These are phyloP conservation scores for Tetrahymena elliotti DNA, from an alignment of 73 alveolate genomes.

Conservation along the genomic window DNA sequence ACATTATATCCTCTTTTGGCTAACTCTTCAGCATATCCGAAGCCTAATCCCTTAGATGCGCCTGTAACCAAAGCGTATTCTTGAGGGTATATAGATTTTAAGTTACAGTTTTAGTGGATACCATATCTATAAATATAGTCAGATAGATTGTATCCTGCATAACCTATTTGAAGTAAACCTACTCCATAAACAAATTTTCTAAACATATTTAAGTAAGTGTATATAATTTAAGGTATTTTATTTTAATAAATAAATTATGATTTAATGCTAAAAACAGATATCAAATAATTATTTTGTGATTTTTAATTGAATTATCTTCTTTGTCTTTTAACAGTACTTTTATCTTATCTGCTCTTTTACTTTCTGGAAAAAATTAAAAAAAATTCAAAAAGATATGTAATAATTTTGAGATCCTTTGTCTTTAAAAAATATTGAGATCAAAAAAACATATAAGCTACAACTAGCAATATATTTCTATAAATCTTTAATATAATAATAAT, in stretches of 20 bases:
- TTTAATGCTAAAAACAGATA: neutral
- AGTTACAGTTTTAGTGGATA: neutral
- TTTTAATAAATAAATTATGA: too few relatives aligned
- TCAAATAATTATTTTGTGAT: neutral
- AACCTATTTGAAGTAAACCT: neutral
- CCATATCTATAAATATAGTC: neutral
- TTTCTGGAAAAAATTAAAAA: neutral
- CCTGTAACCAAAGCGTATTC: slow-evolving; percentile 55
- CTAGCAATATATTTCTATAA: too few relatives aligned
- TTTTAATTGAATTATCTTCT: neutral
- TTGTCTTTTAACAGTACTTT: neutral
- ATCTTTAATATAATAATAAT: too few relatives aligned
- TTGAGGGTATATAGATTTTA: neutral
- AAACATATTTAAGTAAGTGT: neutral
- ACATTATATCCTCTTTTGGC: slow-evolving; percentile 52
- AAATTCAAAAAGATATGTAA: neutral
- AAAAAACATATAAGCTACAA: too few relatives aligned
- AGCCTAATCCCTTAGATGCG: slow-evolving; percentile 52
- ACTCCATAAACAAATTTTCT: neutral
- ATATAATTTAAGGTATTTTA: neutral
- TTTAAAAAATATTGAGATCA: too few relatives aligned
- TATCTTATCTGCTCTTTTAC: neutral
- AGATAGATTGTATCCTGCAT: neutral
- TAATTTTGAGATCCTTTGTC: neutral
- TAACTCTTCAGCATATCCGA: slow-evolving; percentile 42